Conservation (phyloP, 2,329 filamentous ascomycete species). For the Aphanocladium album region DNA sequence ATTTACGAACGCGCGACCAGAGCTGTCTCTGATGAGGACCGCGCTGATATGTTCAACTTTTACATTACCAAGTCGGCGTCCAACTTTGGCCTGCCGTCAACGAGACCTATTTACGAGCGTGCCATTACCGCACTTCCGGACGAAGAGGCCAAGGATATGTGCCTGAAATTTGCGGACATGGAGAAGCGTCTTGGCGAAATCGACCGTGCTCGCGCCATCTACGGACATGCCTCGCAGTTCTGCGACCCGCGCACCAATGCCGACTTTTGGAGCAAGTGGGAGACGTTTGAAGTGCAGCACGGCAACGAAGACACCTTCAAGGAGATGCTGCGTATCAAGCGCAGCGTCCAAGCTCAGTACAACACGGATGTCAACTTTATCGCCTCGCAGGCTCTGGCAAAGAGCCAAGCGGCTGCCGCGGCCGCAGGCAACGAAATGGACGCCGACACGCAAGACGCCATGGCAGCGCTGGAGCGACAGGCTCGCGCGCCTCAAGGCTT, state of each 20-base stretch:
- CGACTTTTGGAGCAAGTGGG: conserved; percentile 95
- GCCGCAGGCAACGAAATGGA: conserved; percentile 41
- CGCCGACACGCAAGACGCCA: conserved; percentile 59
- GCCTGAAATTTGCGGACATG: conserved; percentile 97
- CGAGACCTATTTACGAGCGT: conserved; percentile 90
- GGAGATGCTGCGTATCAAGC: conserved; percentile 97
- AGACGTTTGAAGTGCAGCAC: conserved; percentile 93
- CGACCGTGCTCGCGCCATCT: conserved; percentile 90
- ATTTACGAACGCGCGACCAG: conserved; percentile 97
- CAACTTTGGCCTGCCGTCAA: conserved; percentile 95
- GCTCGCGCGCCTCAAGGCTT: conserved; percentile 87
- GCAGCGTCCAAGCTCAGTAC: conserved; percentile 95
- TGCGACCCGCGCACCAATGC: conserved; percentile 89
- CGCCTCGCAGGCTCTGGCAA: conserved; percentile 86
- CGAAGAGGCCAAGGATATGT: conserved; percentile 92
- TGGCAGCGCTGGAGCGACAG: conserved; percentile 83
- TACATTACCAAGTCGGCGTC: conserved; percentile 98
- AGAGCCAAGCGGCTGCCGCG: conserved; percentile 62
- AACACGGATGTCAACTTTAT: conserved; percentile 99
- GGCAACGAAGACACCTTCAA: conserved; percentile 99
- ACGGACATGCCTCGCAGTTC: conserved; percentile 94
- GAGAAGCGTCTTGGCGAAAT: conserved; percentile 88
- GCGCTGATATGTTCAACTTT: conserved; percentile 97
- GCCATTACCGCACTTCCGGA: conserved; percentile 93
- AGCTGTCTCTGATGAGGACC: conserved; percentile 89